Percentiles rank a stretch among this genome's conserved stretches.
These are phyloP conservation scores for Chamaenerion angustifolium DNA, from an alignment of 345 rosid species.

Conservation along the genomic window DNA sequence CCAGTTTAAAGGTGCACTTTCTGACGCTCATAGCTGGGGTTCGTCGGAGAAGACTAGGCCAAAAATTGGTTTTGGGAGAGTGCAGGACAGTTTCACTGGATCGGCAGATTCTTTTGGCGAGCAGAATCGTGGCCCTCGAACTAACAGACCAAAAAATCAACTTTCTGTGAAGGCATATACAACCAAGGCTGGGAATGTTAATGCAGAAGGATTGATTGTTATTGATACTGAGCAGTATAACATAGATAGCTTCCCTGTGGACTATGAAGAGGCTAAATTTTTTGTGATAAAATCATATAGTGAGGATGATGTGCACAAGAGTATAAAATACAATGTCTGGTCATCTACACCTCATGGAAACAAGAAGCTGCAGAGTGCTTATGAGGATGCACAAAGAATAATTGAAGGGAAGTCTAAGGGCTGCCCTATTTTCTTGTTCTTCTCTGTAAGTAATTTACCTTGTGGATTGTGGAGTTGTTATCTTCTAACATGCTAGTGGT, in stretches of 20 bases:
- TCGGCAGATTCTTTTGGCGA: constrained; percentile 29
- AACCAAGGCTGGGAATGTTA: constrained; percentile 37
- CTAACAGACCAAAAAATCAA: constrained; percentile 37
- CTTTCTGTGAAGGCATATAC: constrained; percentile 53
- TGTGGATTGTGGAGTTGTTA: not conserved
- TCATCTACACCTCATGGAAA: constrained; percentile 92
- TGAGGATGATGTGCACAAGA: constrained; percentile 98
- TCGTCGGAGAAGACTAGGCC: constrained; percentile 33
- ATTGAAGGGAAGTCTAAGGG: constrained; percentile 33
- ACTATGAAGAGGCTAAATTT: constrained; percentile 52
- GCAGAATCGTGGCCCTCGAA: constrained; percentile 60
- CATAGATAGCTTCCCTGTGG: constrained; percentile 50
- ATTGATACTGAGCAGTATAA: constrained; percentile 55
- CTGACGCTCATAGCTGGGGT: constrained; percentile 22
- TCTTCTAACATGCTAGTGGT: not conserved
- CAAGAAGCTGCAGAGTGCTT: constrained; percentile 75
- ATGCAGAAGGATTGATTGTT: constrained; percentile 50
- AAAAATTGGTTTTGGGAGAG: constrained; percentile 28
- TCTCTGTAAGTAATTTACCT: constrained; percentile 51
- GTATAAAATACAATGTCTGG: constrained; percentile 90
- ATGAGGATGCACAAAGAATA: constrained; percentile 59
- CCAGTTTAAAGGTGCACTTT: constrained; percentile 31
- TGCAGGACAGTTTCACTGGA: constrained; percentile 19
- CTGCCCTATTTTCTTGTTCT: constrained; percentile 73
- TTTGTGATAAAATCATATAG: constrained; percentile 92